Evolutionary conservation across 495 filamentous ascomycete species (phyloP).

Genomic region (Aspergillus cristatus): DNA sequence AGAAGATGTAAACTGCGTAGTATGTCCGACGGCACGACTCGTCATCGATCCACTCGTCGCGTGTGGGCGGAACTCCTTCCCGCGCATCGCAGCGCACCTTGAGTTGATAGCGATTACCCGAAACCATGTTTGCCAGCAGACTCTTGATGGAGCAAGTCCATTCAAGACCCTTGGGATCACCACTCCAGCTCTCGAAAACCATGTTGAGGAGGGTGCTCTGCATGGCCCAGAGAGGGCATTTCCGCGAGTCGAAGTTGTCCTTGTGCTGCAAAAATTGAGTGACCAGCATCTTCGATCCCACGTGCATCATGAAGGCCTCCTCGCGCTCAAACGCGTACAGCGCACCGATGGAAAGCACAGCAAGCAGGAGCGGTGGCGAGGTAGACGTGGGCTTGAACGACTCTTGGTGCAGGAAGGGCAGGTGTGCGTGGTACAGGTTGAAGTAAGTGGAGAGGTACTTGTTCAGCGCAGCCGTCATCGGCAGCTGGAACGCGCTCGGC

Average conservation of each 20-base stretch:
- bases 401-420: constrained; percentile 91
- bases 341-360: constrained; percentile 90
- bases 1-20: constrained; percentile 99
- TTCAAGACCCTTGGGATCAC: constrained; percentile 92
- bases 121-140: constrained; percentile 95
- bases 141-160: constrained; percentile 99
- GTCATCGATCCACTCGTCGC: constrained; percentile 93
- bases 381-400: constrained; percentile 75
- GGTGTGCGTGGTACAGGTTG: constrained; percentile 90
- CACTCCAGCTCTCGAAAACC: constrained; percentile 99
- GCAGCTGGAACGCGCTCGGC: constrained; percentile 81
- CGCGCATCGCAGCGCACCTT: constrained; percentile 86
- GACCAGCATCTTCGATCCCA: constrained; percentile 91
- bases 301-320: constrained; percentile 92
- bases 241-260: constrained; percentile 97
- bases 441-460: constrained; percentile 93
- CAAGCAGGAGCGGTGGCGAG: constrained; percentile 74
- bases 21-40: constrained; percentile 95
- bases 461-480: constrained; percentile 67
- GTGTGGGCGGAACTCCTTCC: constrained; percentile 63
- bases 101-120: constrained; percentile 91
- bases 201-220: constrained; percentile 94
- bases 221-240: constrained; percentile 97
- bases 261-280: constrained; percentile 96
- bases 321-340: constrained; percentile 96